Evolutionary conservation across 345 rosid genomes (phyloP).

Genomic region (Microcos paniculata): DNA sequence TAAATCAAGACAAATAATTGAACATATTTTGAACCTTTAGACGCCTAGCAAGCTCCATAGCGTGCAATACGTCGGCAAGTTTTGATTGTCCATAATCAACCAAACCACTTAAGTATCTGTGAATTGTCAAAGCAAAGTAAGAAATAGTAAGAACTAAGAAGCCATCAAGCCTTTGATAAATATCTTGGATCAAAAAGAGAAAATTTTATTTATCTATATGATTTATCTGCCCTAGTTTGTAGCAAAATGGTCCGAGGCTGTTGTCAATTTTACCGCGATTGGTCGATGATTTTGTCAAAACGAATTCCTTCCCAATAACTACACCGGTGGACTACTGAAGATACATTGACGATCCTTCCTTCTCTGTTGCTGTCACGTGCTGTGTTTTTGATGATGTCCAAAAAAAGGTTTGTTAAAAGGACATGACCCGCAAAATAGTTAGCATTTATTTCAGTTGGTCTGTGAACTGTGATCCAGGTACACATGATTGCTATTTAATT

Average conservation of each 20-base stretch:
- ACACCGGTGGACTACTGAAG: slow-evolving; percentile 60
- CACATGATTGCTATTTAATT: no score
- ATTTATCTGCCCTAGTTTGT: background rate
- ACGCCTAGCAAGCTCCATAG: slow-evolving; percentile 51
- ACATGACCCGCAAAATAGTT: slow-evolving; percentile 59
- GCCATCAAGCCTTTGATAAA: background rate
- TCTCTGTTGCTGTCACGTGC: slow-evolving; percentile 52
- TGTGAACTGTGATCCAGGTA: no score
- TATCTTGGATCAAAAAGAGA: background rate
- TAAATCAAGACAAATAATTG: no score
- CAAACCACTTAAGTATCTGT: slow-evolving; percentile 32
- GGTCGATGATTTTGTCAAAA: slow-evolving; percentile 57
- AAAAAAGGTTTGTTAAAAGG: slow-evolving; percentile 59
- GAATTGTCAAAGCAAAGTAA: background rate
- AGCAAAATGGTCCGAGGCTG: background rate
- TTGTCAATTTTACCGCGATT: slow-evolving; percentile 42
- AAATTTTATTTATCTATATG: background rate
- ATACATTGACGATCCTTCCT: slow-evolving; percentile 66
- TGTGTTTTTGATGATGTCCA: slow-evolving; percentile 70
- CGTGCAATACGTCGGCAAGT: slow-evolving; percentile 60
- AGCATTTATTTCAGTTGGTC: no score
- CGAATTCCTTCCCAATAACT: slow-evolving; percentile 57
- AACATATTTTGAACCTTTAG: slow-evolving; percentile 44
- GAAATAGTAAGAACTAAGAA: slow-evolving; percentile 6
- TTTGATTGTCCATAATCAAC: slow-evolving; percentile 55